Evolutionary conservation across 1,284 basidiomycete genomes (phyloP).

Genomic region (Hortiboletus rubellus): DNA sequence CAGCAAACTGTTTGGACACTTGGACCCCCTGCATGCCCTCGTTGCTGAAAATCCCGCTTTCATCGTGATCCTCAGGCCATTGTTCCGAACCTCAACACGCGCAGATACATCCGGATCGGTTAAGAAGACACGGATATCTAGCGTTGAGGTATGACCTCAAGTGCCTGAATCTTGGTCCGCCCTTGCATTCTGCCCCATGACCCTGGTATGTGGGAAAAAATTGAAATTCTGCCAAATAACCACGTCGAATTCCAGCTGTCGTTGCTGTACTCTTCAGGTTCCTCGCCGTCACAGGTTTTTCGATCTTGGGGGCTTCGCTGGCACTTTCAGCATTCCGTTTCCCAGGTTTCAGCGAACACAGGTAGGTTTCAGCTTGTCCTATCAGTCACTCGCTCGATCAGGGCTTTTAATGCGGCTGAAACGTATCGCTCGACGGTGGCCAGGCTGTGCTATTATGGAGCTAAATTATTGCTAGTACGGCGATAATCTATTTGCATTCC

Average conservation of each 20-base stretch:
- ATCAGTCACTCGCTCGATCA: constrained; percentile 12
- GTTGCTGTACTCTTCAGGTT: background rate
- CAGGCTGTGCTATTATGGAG: constrained; percentile 4
- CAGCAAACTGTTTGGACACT: background rate
- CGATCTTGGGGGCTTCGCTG: constrained; percentile 13
- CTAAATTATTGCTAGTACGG: constrained; percentile 1
- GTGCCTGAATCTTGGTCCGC: constrained; percentile 17
- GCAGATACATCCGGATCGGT: constrained; percentile 1
- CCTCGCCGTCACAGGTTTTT: background rate
- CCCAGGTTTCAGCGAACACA: constrained; percentile 21
- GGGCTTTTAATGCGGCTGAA: constrained; percentile 30
- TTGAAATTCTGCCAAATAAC: constrained; percentile 1
- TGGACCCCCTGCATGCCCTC: background rate
- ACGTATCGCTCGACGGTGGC: constrained; percentile 19
- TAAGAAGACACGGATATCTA: background rate
- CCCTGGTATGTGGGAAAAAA: background rate
- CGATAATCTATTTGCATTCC: background rate
- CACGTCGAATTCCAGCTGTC: constrained; percentile 2
- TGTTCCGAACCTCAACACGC: background rate
- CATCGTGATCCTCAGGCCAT: background rate
- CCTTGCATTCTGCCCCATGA: background rate
- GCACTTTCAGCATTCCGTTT: constrained; percentile 1
- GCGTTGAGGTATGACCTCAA: constrained; percentile 23
- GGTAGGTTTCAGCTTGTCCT: constrained; percentile 21
- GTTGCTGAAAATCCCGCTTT: background rate